Conservation (phyloP, 2,329 filamentous ascomycete species). For the Ceratocystis papillata region DNA sequence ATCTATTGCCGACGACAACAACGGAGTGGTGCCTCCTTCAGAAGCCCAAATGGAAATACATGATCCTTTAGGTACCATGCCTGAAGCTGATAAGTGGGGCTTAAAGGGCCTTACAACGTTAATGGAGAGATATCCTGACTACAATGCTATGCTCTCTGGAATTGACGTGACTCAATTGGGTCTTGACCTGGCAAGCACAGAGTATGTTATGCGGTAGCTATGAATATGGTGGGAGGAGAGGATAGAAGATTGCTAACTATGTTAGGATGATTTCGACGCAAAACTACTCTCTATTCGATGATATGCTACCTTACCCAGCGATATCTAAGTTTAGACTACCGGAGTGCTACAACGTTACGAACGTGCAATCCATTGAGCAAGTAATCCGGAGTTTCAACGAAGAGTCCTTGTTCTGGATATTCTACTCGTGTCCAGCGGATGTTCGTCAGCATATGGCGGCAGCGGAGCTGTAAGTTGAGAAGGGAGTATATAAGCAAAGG, state of each 20-base stretch:
- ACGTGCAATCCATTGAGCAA: conserved; percentile 53
- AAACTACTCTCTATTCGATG: conserved; percentile 51
- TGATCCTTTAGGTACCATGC: conserved; percentile 51
- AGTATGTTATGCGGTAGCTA: conserved; percentile 37
- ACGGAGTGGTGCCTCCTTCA: conserved; percentile 29
- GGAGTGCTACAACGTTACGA: conserved; percentile 57
- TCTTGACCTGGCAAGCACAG: conserved; percentile 46
- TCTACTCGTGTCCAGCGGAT: conserved; percentile 55
- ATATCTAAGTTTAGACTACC: conserved; percentile 49
- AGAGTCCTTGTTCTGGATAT: conserved; percentile 59
- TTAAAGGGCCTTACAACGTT: conserved; percentile 52
- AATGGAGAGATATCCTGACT: conserved; percentile 54
- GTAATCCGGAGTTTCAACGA: conserved; percentile 59
- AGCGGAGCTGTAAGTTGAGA: conserved; percentile 46
- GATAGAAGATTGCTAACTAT: conserved; percentile 1
- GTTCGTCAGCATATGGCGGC: conserved; percentile 54
- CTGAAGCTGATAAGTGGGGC: conserved; percentile 53
- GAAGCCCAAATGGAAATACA: conserved; percentile 33
- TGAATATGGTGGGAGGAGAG: conserved; percentile 25
- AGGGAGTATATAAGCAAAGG: conserved; percentile 19
- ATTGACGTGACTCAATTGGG: conserved; percentile 48
- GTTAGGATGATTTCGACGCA: conserved; percentile 46
- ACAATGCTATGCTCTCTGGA: conserved; percentile 49
- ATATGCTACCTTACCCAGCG: conserved; percentile 46
- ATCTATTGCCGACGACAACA: conserved; percentile 37